Conservation (phyloP, 1,139 yeast species). For the Yamadazyma atmosphaerica region DNA sequence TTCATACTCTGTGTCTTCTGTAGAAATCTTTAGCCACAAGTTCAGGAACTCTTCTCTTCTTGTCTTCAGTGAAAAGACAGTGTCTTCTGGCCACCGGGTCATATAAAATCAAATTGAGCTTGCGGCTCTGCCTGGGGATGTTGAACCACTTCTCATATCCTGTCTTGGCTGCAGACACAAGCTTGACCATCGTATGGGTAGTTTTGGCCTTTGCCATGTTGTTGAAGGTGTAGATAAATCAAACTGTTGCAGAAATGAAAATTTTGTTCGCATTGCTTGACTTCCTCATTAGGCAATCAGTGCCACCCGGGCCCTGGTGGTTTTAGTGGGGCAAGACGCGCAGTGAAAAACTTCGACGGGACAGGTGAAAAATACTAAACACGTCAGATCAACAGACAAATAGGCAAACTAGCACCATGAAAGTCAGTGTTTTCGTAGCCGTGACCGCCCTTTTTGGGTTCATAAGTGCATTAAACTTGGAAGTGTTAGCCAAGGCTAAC, state of each 20-base stretch:
- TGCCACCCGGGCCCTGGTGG: not conserved
- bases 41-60: conserved; percentile 78
- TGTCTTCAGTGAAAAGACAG: conserved; percentile 84
- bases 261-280: conserved; percentile 9
- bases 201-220: conserved; percentile 46
- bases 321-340: not conserved
- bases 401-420: conserved; percentile 5
- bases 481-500: conserved; percentile 34
- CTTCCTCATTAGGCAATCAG: conserved; percentile 18
- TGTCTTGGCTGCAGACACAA: conserved; percentile 82
- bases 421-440: conserved; percentile 9
- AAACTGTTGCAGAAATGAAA: conserved; percentile 1
- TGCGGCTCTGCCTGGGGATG: conserved; percentile 79
- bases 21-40: conserved; percentile 58
- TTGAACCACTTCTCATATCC: conserved; percentile 81
- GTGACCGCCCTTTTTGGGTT: conserved; percentile 21
- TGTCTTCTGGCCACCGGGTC: conserved; percentile 77
- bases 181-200: conserved; percentile 50
- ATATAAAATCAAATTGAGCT: conserved; percentile 80
- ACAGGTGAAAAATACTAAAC: conserved; percentile 11
- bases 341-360: conserved; percentile 1
- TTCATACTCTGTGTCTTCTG: conserved; percentile 41
- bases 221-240: not conserved
- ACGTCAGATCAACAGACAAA: conserved; percentile 11
- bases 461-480: conserved; percentile 38